These are phyloP conservation scores for Larix sibirica DNA, from an alignment of 83 land plant species.

Conservation along the genomic window DNA sequence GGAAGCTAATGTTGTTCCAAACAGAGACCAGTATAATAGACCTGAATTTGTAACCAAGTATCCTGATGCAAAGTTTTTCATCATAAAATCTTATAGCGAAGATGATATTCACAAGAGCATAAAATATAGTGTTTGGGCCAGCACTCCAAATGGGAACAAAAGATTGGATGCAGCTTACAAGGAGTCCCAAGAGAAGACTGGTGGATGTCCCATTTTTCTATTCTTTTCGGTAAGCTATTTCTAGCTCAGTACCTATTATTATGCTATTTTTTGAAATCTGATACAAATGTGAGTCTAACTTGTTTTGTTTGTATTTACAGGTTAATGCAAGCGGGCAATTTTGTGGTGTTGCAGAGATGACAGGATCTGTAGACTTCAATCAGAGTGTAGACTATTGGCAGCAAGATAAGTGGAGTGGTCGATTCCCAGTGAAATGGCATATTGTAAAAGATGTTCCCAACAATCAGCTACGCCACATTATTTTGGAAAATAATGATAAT, in stretches of 20 bases:
- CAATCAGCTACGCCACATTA: constrained; percentile 73
- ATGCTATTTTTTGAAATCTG: neutral
- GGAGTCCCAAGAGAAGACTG: constrained; percentile 48
- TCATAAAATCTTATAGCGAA: constrained; percentile 96
- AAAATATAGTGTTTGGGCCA: constrained; percentile 91
- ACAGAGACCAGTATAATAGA: constrained; percentile 46
- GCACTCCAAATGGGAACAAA: constrained; percentile 84
- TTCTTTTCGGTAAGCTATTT: constrained; percentile 76
- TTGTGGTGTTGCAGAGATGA: constrained; percentile 96
- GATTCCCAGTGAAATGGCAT: constrained; percentile 89
- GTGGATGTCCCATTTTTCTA: constrained; percentile 72
- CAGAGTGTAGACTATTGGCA: constrained; percentile 91
- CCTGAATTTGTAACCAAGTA: constrained; percentile 52
- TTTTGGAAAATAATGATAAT: constrained; percentile 85
- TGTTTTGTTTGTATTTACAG: constrained; percentile 29
- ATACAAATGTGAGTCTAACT: neutral
- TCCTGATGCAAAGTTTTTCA: constrained; percentile 30
- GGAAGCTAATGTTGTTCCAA: constrained; percentile 21
- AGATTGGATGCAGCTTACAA: constrained; percentile 73
- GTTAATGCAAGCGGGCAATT: constrained; percentile 93
- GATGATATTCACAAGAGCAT: constrained; percentile 93
- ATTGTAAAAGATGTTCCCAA: constrained; percentile 90
- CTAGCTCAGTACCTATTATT: neutral
- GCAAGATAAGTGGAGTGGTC: constrained; percentile 94
- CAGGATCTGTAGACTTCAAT: constrained; percentile 82